Conservation (phyloP, 371 early-diverging fungal genomes). For the Lichtheimia hyalospora region DNA sequence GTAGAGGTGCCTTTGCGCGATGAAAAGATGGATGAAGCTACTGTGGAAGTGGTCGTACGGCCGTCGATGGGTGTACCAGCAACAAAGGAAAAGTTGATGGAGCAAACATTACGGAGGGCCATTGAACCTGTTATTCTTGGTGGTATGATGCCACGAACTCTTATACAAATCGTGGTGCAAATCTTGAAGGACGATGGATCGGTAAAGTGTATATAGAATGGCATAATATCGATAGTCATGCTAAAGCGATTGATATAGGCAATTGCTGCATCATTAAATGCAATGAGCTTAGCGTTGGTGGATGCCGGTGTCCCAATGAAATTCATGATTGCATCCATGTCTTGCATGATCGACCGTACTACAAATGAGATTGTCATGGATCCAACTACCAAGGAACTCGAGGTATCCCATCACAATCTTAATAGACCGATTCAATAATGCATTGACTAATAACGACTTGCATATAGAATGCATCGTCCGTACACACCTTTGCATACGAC, state of each 20-base stretch:
- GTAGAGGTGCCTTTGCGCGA: slow-evolving; percentile 81
- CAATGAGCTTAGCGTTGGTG: slow-evolving; percentile 79
- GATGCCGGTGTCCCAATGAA: slow-evolving; percentile 92
- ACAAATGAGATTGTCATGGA: slow-evolving; percentile 74
- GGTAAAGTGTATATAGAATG: slow-evolving; percentile 33
- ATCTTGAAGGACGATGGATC: slow-evolving; percentile 84
- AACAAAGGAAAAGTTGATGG: slow-evolving; percentile 75
- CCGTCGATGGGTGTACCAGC: slow-evolving; percentile 67
- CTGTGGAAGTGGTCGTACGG: slow-evolving; percentile 76
- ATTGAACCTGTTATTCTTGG: slow-evolving; percentile 76
- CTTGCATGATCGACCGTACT: slow-evolving; percentile 63
- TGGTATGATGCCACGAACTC: slow-evolving; percentile 87
- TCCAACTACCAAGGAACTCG: slow-evolving; percentile 74
- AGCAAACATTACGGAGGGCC: slow-evolving; percentile 65
- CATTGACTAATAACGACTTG: too few relatives aligned
- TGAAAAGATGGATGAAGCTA: slow-evolving; percentile 86
- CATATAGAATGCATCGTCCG: slow-evolving; percentile 62
- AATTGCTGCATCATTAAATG: slow-evolving; percentile 81
- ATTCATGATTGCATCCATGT: slow-evolving; percentile 68
- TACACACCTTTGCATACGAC: slow-evolving; percentile 87
- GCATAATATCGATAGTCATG: neutral
- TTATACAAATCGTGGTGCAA: slow-evolving; percentile 83
- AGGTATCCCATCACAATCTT: slow-evolving; percentile 29
- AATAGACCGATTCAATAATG: too few relatives aligned
- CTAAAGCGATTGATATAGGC: slow-evolving; percentile 34